A percentile compares a stretch with the other conserved stretches of the same genome.
Evolutionary conservation across 2,329 filamentous ascomycete species (phyloP).

Genomic region (Aspergillus floridensis): DNA sequence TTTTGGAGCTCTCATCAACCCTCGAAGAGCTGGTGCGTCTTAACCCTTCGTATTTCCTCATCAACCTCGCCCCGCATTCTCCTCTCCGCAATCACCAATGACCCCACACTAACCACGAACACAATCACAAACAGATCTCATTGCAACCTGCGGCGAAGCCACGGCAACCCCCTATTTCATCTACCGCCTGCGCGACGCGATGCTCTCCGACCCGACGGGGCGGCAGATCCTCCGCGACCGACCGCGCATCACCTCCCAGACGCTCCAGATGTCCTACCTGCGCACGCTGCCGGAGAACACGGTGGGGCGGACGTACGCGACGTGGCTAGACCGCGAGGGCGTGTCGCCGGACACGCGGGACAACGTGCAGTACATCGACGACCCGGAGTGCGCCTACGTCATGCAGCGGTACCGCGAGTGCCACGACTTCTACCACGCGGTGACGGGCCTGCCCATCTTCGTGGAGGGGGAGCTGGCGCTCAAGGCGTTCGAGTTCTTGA

Average conservation of each 20-base stretch:
- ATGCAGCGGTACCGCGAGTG: conserved; percentile 98
- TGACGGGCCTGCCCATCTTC: conserved; percentile 85
- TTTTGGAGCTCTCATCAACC: conserved; percentile 64
- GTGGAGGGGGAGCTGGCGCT: conserved; percentile 97
- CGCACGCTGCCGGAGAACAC: conserved; percentile 69
- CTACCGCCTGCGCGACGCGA: conserved; percentile 82
- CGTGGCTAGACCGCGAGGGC: conserved; percentile 90
- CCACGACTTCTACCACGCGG: conserved; percentile 95
- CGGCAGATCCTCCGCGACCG: conserved; percentile 87
- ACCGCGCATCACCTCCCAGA: conserved; percentile 77
- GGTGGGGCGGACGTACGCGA: conserved; percentile 78
- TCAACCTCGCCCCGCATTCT: background rate
- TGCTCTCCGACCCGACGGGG: conserved; percentile 80
- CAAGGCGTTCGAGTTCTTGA: conserved; percentile 96
- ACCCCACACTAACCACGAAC: background rate
- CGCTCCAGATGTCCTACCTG: conserved; percentile 66
- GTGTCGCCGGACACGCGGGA: conserved; percentile 88
- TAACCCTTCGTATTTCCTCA: background rate
- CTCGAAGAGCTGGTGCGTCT: conserved; percentile 68
- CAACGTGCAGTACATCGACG: conserved; percentile 83
- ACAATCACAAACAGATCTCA: conserved; percentile 68
- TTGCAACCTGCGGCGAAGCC: conserved; percentile 89
- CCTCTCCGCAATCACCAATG: background rate
- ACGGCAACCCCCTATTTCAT: conserved; percentile 96
- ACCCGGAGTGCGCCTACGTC: conserved; percentile 94